Conservation (phyloP, 345 rosid genomes). For the Raphanus raphanistrum region DNA sequence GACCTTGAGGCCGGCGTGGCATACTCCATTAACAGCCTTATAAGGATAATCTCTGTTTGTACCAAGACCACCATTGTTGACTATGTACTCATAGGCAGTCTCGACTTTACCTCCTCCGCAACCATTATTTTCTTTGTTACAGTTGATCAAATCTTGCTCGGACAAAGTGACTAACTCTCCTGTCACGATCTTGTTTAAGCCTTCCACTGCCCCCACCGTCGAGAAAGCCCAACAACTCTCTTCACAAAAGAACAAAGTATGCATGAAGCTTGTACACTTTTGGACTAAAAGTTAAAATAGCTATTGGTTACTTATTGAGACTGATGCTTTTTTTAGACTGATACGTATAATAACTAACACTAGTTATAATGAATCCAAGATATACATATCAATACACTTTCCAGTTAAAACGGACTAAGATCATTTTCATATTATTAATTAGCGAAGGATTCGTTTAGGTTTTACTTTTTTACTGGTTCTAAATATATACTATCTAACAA, state of each 20-base stretch:
- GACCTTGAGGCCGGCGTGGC: slow-evolving; percentile 30
- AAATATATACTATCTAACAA: background rate
- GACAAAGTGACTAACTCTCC: slow-evolving; percentile 61
- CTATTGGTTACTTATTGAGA: background rate
- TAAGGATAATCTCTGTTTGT: slow-evolving; percentile 61
- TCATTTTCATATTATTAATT: background rate
- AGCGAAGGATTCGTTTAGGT: background rate
- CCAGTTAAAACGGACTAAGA: background rate
- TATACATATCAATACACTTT: background rate
- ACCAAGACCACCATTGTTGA: background rate
- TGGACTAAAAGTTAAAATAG: background rate
- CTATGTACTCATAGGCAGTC: background rate
- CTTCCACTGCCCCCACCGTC: slow-evolving; percentile 74
- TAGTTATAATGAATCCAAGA: background rate
- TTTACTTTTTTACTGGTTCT: background rate
- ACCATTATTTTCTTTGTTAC: slow-evolving; percentile 45
- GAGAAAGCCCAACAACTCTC: slow-evolving; percentile 97
- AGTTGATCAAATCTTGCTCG: slow-evolving; percentile 77
- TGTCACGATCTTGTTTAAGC: slow-evolving; percentile 65
- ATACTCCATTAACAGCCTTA: slow-evolving; percentile 30
- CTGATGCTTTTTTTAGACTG: background rate
- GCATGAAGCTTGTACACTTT: slow-evolving; percentile 11
- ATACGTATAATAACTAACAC: background rate
- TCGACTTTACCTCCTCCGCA: slow-evolving; percentile 71
- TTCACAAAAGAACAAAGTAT: slow-evolving; percentile 26